Base-by-base conservation (phyloP, 2,329 filamentous ascomycete genomes). In the Arthrobotrys sphaeroides region DNA sequence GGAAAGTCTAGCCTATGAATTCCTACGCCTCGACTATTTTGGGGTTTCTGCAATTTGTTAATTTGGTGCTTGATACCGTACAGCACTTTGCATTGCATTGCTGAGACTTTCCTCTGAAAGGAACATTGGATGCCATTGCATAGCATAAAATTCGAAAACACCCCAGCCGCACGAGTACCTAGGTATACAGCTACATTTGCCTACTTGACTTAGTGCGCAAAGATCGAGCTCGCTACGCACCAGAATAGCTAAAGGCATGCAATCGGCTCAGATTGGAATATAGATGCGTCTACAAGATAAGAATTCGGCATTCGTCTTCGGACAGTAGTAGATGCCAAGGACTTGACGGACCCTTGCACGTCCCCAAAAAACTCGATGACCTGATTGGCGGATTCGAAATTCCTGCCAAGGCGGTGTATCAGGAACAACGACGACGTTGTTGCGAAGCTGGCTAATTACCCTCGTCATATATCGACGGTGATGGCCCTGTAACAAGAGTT, bases 361-460 rank as follows among this genome's bases (percentile, higher is more conserved):
- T 31, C 26, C 59, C 20, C 6, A 16, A 36, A 33, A 57, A 45
- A 31, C 12, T 10, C 49, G 26, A 62, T 68, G 36, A 42, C 26
- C 20, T 40, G 64, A 64, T 42, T 69, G 47, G 42, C 49, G 38
- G 49, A 45, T n/a, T 24, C 12, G 18, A 69, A 64, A 57, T 74
- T 74, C 70, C 70, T 45, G 70, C 70, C 70, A 68, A 74, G 70
- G 43, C 62, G 55, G 45, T 31, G 16, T 16, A 38, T 36, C 24
- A 51, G 18, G 5, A 13, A 49, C n/a, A 40, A 55, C 13, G 42
- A 33, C 51, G 42, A 28, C n/a, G 64, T 57, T 36, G 59, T 62
- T 57, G 47, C 10, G 24, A 55, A 42, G 43, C 16, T 38, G 72
- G 55, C 40, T 59, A 57, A 65, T 69, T 68, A 40, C 18, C 33